Conservation (phyloP, 805 yeast genomes). For the Candida wancherniae region DNA sequence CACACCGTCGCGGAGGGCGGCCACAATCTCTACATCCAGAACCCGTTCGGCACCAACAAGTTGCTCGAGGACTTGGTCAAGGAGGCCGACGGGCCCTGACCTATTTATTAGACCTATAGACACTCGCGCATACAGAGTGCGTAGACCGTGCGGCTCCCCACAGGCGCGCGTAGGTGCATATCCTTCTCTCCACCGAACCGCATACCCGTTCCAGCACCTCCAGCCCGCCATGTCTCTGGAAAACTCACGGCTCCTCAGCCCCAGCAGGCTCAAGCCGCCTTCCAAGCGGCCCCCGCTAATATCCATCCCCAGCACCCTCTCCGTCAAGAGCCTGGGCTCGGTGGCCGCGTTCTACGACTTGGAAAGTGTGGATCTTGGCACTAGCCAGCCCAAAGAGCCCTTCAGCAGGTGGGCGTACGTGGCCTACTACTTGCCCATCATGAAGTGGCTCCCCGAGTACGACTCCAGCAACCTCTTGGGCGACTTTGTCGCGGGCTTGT, state of each 20-base stretch:
- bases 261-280: no score
- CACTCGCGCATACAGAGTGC: no score
- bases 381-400: constrained; percentile 5
- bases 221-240: constrained; percentile 5
- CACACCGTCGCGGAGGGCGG: constrained; percentile 33
- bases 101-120: not conserved
- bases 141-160: no score
- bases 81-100: constrained; percentile 3
- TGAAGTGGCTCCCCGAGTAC: constrained; percentile 30
- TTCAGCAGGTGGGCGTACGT: constrained; percentile 24
- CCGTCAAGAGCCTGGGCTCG: constrained; percentile 17
- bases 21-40: constrained; percentile 41
- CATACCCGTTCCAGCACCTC: no score
- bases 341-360: constrained; percentile 16
- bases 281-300: constrained; percentile 23
- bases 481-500: constrained; percentile 29
- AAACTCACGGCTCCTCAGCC: constrained; percentile 7
- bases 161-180: no score
- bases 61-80: constrained; percentile 16
- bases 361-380: constrained; percentile 6
- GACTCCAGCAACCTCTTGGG: constrained; percentile 17
- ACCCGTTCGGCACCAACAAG: constrained; percentile 39
- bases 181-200: no score
- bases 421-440: constrained; percentile 29
- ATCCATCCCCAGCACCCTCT: constrained; percentile 25